These are phyloP conservation scores for Amylocystis lapponica DNA, from an alignment of 768 basidiomycete genomes.

Conservation along the genomic window DNA sequence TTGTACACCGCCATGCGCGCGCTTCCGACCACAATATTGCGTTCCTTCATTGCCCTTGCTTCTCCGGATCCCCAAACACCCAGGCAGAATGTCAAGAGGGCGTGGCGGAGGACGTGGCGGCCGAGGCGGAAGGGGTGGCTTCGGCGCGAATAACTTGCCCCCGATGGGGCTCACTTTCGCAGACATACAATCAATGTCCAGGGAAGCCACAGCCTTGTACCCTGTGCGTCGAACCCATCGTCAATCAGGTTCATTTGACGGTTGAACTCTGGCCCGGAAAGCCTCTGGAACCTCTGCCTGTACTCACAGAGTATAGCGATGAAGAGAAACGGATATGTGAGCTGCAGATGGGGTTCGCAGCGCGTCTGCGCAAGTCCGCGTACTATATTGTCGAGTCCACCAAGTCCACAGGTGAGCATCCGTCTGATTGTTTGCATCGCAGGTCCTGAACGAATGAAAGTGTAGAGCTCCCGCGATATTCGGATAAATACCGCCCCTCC, in stretches of 20 bases:
- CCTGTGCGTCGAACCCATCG: conserved; percentile 48
- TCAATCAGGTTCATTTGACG: background rate
- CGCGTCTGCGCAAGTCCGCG: conserved; percentile 59
- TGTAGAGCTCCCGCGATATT: conserved; percentile 72
- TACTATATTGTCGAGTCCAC: conserved; percentile 72
- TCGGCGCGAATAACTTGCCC: conserved; percentile 36
- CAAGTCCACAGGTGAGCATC: conserved; percentile 50
- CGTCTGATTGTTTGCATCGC: background rate
- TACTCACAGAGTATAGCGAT: conserved; percentile 57
- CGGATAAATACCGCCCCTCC: conserved; percentile 75
- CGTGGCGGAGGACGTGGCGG: conserved; percentile 58
- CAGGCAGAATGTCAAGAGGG: conserved; percentile 41
- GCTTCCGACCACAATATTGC: background rate
- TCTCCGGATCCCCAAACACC: background rate
- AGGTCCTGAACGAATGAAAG: conserved; percentile 1
- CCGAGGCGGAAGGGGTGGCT: conserved; percentile 44
- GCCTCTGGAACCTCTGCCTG: conserved; percentile 60
- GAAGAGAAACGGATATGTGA: conserved; percentile 63
- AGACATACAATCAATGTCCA: conserved; percentile 70
- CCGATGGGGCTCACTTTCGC: conserved; percentile 81
- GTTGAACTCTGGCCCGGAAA: conserved; percentile 33
- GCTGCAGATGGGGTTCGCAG: conserved; percentile 60
- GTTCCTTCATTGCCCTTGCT: background rate
- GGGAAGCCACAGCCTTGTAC: conserved; percentile 74
- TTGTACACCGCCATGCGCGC: conserved; percentile 5